Base-by-base conservation (phyloP, 805 yeast genomes). In the Candida schatavii region DNA sequence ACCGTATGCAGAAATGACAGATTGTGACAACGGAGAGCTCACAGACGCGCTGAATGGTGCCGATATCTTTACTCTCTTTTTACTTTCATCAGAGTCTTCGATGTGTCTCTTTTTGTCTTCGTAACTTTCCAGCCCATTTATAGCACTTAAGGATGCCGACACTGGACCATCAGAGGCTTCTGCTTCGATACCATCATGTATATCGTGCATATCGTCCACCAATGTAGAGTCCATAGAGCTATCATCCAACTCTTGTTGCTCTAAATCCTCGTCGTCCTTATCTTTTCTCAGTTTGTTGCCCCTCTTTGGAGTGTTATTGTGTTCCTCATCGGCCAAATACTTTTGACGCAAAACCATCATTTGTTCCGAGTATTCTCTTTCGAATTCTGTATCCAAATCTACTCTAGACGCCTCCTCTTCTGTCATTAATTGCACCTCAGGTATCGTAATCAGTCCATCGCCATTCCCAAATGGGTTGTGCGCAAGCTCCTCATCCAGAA, bases 391-490 rank as follows among this genome's bases (percentile, higher is more conserved):
- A 47, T 77, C 83, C 20, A 59, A 56, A 52, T 77, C 81, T 50
- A 59, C 72, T 21, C 44, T 45, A 11, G 49, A 54, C 14, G 49
- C 13, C 27, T 59, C 56, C 2, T 48, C 62, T 5, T 57, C 61
- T 0, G 64, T 52, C 17, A 70, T 50, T 18, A 46, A 46, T 44
- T 63, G 66, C 6, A 56, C 34, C 9, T 55, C 56, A 5, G 81
- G 82, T 3, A 75, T 65, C 32, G 47, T 44, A 7, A 70, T 57
- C 18, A 31, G 21, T 31, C 35, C 35, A 21, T 78, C 72, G 18
- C 44, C 52, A 11, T 46, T 54, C 13, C 75, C 75, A 57, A 82
- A 84, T n/a, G 90, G 90, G 50, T 83, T 83, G 4, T 46, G 41
- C 0, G 54, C 59, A 13, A 83, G 52, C 42, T 75, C 77, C 21